These are phyloP conservation scores for Colletotrichum ledebouriae DNA, from an alignment of 2,329 filamentous ascomycete species.

Conservation along the genomic window DNA sequence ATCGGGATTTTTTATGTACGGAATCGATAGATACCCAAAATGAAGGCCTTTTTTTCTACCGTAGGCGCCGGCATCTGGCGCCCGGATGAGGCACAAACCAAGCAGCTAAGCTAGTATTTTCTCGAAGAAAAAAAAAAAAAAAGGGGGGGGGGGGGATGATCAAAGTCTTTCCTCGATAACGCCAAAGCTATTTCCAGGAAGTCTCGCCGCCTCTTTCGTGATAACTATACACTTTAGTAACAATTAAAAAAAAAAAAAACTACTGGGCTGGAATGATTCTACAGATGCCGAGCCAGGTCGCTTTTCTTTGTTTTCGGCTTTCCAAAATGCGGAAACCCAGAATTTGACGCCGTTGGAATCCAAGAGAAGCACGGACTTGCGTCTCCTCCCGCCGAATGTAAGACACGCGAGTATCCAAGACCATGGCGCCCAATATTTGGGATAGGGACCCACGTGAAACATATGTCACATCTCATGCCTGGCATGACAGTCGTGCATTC, in stretches of 20 bases:
- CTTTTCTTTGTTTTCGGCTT: not conserved
- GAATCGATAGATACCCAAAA: not conserved
- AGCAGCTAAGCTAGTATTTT: not conserved
- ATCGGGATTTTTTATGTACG: conserved; percentile 8
- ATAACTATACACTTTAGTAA: conserved; percentile 5
- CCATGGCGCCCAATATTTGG: conserved; percentile 13
- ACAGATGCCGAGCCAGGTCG: not conserved
- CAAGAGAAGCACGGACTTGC: not conserved
- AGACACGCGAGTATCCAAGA: conserved; percentile 21
- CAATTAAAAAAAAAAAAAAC: not conserved
- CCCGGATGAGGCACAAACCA: not conserved
- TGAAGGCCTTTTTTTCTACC: conserved; percentile 8
- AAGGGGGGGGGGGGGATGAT: no score
- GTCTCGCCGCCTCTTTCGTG: conserved; percentile 1
- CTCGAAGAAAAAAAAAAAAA: not conserved
- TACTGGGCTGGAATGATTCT: conserved; percentile 15
- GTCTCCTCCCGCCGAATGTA: not conserved
- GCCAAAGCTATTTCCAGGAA: conserved; percentile 21
- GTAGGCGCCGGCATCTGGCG: conserved; percentile 5
- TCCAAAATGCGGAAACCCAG: not conserved
- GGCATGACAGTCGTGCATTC: conserved; percentile 20
- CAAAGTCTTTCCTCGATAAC: conserved; percentile 16
- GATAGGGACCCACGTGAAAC: conserved; percentile 28
- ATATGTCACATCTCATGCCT: conserved; percentile 34
- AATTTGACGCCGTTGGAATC: not conserved